Percentiles rank a stretch among this genome's conserved stretches.
phyloP scores from a whole-genome alignment of 2,329 filamentous ascomycete species.

The Ophiostoma himal-ulmi region DNA sequence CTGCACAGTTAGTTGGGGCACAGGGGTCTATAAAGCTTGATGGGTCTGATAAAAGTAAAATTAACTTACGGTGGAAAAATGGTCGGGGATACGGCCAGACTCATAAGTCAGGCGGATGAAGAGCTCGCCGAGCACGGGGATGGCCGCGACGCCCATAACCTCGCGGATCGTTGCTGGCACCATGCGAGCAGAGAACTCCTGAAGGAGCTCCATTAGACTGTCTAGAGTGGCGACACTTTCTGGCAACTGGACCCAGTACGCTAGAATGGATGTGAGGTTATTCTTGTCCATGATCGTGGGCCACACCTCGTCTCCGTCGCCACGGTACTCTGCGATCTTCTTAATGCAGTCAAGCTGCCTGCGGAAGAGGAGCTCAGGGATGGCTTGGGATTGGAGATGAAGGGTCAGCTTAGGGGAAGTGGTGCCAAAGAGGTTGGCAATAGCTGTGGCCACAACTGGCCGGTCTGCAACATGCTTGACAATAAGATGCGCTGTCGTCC shows the following conservation, averaged over 20 bases:
- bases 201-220: slow-evolving; percentile 23
- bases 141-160: slow-evolving; percentile 22
- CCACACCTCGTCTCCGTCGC: slow-evolving; percentile 56
- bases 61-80: slow-evolving; percentile 19
- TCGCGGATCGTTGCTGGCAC: slow-evolving; percentile 24
- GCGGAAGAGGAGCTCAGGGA: slow-evolving; percentile 78
- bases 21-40: not conserved
- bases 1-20: not conserved
- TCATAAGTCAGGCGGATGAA: slow-evolving; percentile 23
- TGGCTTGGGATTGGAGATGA: slow-evolving; percentile 69
- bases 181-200: slow-evolving; percentile 21
- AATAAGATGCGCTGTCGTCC: slow-evolving; percentile 71
- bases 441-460: slow-evolving; percentile 73
- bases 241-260: slow-evolving; percentile 31
- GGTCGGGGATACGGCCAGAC: slow-evolving; percentile 17
- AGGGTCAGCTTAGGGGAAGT: slow-evolving; percentile 68
- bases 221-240: slow-evolving; percentile 21
- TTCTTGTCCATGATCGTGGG: slow-evolving; percentile 48
- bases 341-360: slow-evolving; percentile 62
- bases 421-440: slow-evolving; percentile 76
- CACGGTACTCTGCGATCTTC: slow-evolving; percentile 71
- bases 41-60: not conserved
- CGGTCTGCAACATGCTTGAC: slow-evolving; percentile 74
- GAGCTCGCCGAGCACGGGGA: slow-evolving; percentile 26
- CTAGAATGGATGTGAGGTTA: slow-evolving; percentile 55